These are phyloP conservation scores for Sclerotinia nivalis DNA, from an alignment of 2,329 filamentous ascomycete species.

Conservation along the genomic window DNA sequence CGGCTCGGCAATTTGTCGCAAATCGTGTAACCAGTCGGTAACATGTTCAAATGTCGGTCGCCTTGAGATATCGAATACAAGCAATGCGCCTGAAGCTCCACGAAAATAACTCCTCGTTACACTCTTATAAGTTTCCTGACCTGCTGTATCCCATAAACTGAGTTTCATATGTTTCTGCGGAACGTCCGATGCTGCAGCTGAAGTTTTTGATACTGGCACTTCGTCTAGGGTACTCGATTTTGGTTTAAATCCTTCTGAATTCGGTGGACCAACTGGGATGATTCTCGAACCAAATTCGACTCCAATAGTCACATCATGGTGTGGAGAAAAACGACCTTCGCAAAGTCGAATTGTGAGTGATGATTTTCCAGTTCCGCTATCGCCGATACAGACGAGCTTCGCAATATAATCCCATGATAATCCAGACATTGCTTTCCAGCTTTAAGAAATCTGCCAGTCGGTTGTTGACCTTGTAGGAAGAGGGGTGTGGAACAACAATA, in stretches of 20 bases:
- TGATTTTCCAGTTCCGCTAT: constrained; percentile 95
- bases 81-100: constrained; percentile 69
- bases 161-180: constrained; percentile 85
- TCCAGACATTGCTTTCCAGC: constrained; percentile 49
- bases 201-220: constrained; percentile 35
- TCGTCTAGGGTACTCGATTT: constrained; percentile 44
- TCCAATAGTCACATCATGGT: constrained; percentile 96
- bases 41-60: constrained; percentile 83
- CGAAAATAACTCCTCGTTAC: constrained; percentile 82
- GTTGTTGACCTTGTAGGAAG: neutral
- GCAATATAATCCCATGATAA: constrained; percentile 97
- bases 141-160: constrained; percentile 92
- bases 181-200: constrained; percentile 55
- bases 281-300: constrained; percentile 97
- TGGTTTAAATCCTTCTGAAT: constrained; percentile 50
- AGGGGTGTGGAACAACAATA: neutral
- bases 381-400: constrained; percentile 96
- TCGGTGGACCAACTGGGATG: constrained; percentile 84
- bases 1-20: constrained; percentile 92
- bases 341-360: constrained; percentile 92
- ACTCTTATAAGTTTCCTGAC: constrained; percentile 96
- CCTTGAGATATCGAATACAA: constrained; percentile 94
- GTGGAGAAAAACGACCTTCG: constrained; percentile 90
- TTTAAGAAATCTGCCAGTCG: neutral
- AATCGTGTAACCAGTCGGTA: constrained; percentile 90